Percentiles rank a stretch among this genome's conserved stretches.
Evolutionary conservation across 305 asterid genomes (phyloP).

Genomic region (Fraxinus ornus): DNA sequence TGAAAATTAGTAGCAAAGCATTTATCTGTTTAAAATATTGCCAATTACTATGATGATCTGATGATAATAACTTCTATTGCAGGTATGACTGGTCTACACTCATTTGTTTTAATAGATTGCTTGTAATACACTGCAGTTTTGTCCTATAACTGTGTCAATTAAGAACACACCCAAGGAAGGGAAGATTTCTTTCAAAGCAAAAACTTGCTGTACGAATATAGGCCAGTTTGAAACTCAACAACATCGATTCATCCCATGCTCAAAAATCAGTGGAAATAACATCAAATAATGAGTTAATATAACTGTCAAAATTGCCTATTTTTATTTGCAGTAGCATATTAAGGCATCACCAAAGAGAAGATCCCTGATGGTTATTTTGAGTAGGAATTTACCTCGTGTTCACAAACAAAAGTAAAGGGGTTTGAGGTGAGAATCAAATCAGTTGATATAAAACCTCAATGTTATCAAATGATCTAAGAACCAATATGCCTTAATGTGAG

Average conservation of each 20-base stretch:
- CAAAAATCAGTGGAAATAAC: neutral
- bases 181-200: neutral
- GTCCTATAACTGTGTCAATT: neutral
- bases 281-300: neutral
- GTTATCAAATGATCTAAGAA: constrained; percentile 1
- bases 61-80: neutral
- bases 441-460: constrained; percentile 8
- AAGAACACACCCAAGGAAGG: neutral
- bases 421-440: neutral
- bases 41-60: neutral
- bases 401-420: neutral
- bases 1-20: neutral
- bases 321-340: constrained; percentile 5
- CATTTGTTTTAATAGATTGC: neutral
- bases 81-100: constrained; percentile 7
- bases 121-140: neutral
- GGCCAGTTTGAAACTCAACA: neutral
- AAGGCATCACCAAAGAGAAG: neutral
- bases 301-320: neutral
- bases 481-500: neutral
- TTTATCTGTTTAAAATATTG: neutral
- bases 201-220: neutral
- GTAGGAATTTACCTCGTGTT: neutral
- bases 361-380: neutral
- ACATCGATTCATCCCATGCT: neutral